These are phyloP conservation scores for Beauveria scarabaeidicola DNA, from an alignment of 2,329 filamentous ascomycete species.

Conservation along the genomic window DNA sequence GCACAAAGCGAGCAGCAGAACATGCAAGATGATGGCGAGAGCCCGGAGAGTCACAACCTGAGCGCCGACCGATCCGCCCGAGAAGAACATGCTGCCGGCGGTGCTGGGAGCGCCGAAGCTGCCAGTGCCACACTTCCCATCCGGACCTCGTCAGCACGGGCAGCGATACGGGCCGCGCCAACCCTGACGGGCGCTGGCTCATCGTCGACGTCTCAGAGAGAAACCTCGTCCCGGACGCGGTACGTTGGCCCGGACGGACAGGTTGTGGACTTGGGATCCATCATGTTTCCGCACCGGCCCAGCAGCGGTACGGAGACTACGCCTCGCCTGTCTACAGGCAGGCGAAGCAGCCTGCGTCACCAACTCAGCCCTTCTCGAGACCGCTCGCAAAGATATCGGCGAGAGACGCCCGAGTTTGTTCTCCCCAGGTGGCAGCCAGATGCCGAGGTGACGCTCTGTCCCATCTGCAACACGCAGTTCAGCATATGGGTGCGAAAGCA, in stretches of 20 bases:
- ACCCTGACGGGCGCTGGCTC: neutral
- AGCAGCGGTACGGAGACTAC: neutral
- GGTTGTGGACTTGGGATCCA: neutral
- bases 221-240: neutral
- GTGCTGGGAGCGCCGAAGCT: conserved; percentile 1
- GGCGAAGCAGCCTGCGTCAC: conserved; percentile 1
- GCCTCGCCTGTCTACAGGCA: neutral
- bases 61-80: neutral
- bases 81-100: neutral
- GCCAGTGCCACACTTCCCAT: conserved; percentile 12
- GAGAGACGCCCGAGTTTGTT: conserved; percentile 34
- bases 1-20: conserved; percentile 1
- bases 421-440: conserved; percentile 86
- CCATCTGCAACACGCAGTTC: conserved; percentile 74
- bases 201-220: neutral
- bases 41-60: neutral
- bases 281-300: neutral
- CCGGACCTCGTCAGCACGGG: conserved; percentile 14
- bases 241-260: neutral
- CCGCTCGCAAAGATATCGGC: neutral
- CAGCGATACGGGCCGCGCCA: neutral
- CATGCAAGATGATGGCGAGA: neutral
- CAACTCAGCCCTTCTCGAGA: neutral
- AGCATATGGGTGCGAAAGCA: conserved; percentile 83
- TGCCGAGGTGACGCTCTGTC: conserved; percentile 69